Base-by-base conservation (phyloP, 495 filamentous ascomycete species). In the Viridothelium virens region DNA sequence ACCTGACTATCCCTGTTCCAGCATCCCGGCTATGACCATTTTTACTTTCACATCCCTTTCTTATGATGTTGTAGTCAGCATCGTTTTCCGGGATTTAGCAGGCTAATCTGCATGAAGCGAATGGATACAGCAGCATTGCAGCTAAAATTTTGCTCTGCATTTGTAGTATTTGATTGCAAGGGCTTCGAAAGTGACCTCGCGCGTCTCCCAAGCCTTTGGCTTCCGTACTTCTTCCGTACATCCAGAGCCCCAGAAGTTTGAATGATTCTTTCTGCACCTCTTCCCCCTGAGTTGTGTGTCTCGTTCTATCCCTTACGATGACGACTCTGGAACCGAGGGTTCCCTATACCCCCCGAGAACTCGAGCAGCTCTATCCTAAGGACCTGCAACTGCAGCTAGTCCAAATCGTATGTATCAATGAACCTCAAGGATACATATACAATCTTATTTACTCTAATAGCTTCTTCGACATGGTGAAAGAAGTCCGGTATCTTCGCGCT, bases 381-480 rank as follows among this genome's bases (percentile, higher is more conserved):
- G 79, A 79, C 16, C 79, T 98, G 62, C 82, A 95, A 75, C 86
- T 98, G 25, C 89, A 92, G 74, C 81, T 91, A 47, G 94, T 98
- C 11, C 94, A 98, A 76, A 81, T 98, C 67, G 85, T 89, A 79
- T 68, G 84, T 80, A 46, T 46, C 34, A 46, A 25, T 39, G 25
- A 66, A 18, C 16, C n/a, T 9, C 56, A 67, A 46, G 25, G 34
- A 39, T 2, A 37, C 25, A 18, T 2, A 25, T 25, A 25, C 25
- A 25, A 38, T 36, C 3, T 2, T 14, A 18, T 65, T 4, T 37
- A 12, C 61, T 37, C 11, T 14, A 33, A 36, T 68, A 85, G 84
- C 84, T 95, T 66, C 86, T 97, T 68, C 89, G 92, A 63, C 92
- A 96, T 86, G 86, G 86, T 72, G 92, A 97, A 78, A 85, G 92